phyloP scores from a whole-genome alignment of 352 stramenopile genomes.

The Elongisporangium senticosum region DNA sequence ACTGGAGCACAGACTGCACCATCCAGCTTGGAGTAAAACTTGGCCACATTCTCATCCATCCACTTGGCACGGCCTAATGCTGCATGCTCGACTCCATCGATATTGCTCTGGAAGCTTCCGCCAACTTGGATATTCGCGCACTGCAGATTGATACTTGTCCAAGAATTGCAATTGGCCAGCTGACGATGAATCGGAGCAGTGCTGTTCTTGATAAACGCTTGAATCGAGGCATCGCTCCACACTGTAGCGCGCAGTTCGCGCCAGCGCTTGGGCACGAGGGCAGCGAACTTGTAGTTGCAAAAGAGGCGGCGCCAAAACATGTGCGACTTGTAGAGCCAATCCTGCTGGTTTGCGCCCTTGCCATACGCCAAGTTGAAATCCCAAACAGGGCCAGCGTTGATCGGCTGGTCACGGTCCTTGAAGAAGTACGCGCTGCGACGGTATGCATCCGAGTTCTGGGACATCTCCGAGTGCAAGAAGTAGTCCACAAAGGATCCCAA shows the following conservation, averaged over 20 bases:
- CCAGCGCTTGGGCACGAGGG: constrained; percentile 53
- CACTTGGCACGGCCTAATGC: constrained; percentile 35
- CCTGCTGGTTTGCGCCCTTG: constrained; percentile 21
- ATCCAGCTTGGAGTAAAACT: constrained; percentile 35
- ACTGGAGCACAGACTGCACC: constrained; percentile 22
- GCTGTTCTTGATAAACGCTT: constrained; percentile 30
- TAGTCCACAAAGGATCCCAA: constrained; percentile 71
- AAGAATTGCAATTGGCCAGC: constrained; percentile 33
- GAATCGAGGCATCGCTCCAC: constrained; percentile 54
- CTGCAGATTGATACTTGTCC: constrained; percentile 47
- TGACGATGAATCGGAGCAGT: constrained; percentile 38
- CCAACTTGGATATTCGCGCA: constrained; percentile 42
- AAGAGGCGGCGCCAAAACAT: constrained; percentile 57
- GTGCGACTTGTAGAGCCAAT: constrained; percentile 51
- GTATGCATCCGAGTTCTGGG: constrained; percentile 56
- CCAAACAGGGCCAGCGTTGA: constrained; percentile 66
- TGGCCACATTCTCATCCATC: constrained; percentile 42
- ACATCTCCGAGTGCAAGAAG: constrained; percentile 63
- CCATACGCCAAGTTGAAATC: constrained; percentile 71
- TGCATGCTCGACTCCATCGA: constrained; percentile 24
- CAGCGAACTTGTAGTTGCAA: constrained; percentile 71
- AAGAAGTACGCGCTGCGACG: constrained; percentile 63
- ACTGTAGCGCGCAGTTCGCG: constrained; percentile 25
- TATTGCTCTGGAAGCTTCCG: constrained; percentile 31
- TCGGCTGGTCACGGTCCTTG: constrained; percentile 55